Evolutionary conservation across 1,284 basidiomycete species (phyloP).

Genomic region (Bondarzewia mesenterica): DNA sequence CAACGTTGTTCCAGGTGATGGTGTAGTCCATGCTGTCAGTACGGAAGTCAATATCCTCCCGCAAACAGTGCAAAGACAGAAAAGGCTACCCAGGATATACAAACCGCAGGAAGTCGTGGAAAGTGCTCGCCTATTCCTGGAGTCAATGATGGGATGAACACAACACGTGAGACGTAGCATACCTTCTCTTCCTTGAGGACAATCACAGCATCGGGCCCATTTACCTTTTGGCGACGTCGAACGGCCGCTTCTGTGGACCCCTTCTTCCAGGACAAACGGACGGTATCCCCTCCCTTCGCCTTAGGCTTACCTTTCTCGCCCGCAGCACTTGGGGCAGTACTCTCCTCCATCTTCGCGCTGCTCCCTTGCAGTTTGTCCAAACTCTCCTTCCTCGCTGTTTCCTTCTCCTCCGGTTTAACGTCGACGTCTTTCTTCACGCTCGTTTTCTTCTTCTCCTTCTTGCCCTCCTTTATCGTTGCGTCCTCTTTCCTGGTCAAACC

Average conservation of each 20-base stretch:
- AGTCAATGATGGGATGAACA: background rate
- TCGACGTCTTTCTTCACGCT: conserved; percentile 2
- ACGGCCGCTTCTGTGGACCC: conserved; percentile 27
- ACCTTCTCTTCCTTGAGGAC: conserved; percentile 78
- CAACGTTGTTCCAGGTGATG: conserved; percentile 90
- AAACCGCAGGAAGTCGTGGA: conserved; percentile 82
- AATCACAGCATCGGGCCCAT: conserved; percentile 66
- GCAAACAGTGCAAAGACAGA: background rate
- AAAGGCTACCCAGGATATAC: conserved; percentile 68
- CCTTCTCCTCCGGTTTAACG: conserved; percentile 19
- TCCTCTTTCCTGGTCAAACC: background rate
- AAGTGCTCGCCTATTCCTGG: conserved; percentile 52
- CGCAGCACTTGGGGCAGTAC: background rate
- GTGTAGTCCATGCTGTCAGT: conserved; percentile 70
- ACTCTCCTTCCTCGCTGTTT: conserved; percentile 24
- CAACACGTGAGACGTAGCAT: background rate
- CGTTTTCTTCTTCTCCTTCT: background rate
- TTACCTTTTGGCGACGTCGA: conserved; percentile 31
- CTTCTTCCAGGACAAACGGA: conserved; percentile 18
- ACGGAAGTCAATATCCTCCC: conserved; percentile 1
- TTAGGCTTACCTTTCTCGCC: conserved; percentile 8
- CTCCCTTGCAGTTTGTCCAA: conserved; percentile 24
- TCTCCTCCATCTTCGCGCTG: conserved; percentile 11
- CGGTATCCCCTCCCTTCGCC: conserved; percentile 8
- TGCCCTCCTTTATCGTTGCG: background rate